phyloP scores from a whole-genome alignment of 148 eudicot species.

The Camellia lanceoleosa region DNA sequence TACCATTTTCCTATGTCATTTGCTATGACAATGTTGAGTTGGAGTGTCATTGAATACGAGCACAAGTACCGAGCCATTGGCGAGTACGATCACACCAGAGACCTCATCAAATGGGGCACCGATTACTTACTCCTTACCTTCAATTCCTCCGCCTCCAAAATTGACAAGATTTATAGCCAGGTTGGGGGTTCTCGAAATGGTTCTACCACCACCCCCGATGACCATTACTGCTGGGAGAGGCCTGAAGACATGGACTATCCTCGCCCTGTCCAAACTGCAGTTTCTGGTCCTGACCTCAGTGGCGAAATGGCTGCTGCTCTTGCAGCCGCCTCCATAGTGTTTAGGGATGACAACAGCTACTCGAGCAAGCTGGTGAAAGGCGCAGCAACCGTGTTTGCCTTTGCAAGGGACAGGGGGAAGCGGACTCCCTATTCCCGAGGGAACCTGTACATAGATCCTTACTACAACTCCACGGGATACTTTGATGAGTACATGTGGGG shows the following conservation, averaged over 20 bases:
- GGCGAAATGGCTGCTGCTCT: slow-evolving; percentile 85
- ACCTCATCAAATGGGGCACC: slow-evolving; percentile 65
- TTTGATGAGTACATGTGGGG: slow-evolving; percentile 85
- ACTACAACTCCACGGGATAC: slow-evolving; percentile 64
- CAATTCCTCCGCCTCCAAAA: slow-evolving; percentile 39
- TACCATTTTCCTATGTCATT: slow-evolving; percentile 78
- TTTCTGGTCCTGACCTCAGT: slow-evolving; percentile 54
- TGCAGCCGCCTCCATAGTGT: slow-evolving; percentile 77
- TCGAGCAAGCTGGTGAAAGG: slow-evolving; percentile 47
- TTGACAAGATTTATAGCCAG: slow-evolving; percentile 47
- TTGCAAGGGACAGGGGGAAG: slow-evolving; percentile 42
- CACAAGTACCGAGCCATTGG: slow-evolving; percentile 44
- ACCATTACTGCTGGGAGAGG: slow-evolving; percentile 67
- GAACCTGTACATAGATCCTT: slow-evolving; percentile 39
- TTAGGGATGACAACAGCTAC: slow-evolving; percentile 46
- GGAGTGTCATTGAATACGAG: slow-evolving; percentile 63
- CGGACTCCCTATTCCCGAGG: slow-evolving; percentile 38
- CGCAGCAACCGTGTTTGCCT: slow-evolving; percentile 50
- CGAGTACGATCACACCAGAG: slow-evolving; percentile 50
- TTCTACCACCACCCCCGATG: slow-evolving; percentile 44
- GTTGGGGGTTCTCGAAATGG: slow-evolving; percentile 59
- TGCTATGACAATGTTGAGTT: slow-evolving; percentile 66
- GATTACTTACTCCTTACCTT: slow-evolving; percentile 62
- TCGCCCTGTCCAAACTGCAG: slow-evolving; percentile 39
- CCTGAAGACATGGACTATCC: slow-evolving; percentile 81